Base-by-base conservation (phyloP, 352 stramenopile species). In the Pythium brassicae region DNA sequence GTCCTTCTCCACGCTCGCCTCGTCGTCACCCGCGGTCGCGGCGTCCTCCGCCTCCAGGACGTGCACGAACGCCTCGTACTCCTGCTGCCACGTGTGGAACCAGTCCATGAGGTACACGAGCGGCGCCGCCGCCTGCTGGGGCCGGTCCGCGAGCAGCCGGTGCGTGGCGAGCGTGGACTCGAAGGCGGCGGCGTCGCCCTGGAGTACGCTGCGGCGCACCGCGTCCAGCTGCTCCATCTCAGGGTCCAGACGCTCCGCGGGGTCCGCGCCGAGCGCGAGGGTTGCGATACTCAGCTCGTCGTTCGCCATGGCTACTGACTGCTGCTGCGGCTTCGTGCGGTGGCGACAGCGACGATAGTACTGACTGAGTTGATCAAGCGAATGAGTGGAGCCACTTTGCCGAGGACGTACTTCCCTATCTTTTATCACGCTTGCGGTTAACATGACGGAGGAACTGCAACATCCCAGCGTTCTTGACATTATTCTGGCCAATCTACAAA, bases 51-150 rank as follows among this genome's bases (percentile, higher is more conserved):
- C 66, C 32, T 86, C 81, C 11, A 89, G 50, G 26, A 91, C 76
- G 50, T 87, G 76, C 54, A 84, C 75, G 48, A 89, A 88, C 34
- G 79, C 75, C 55, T 94, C 82, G 70, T 91, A 94, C 68, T 94
- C 79, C 54, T 89, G 84, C 62, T 94, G 84, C 84, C 84, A 94
- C 53, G 72, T 79, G 69, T 94, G 79, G 62, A 94, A 80, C 78
- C 79, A 94, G 49, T 94, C 70, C 84, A 94, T 92, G 55, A 94
- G 69, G 56, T 72, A 86, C 48, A 86, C 65, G 20, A 92, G 68
- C 50, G 77, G 79, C 32, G 71, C 50, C 42, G 67, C 66, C 29
- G 66, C 52, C 47, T 69, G 55, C 44, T 75, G 58, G 12, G 57
- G 32, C 32, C 32, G 32, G 32, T 37, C 50, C 4, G 55, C 53